phyloP scores from a whole-genome alignment of 306 rosid genomes.

The Cicer arietinum region DNA sequence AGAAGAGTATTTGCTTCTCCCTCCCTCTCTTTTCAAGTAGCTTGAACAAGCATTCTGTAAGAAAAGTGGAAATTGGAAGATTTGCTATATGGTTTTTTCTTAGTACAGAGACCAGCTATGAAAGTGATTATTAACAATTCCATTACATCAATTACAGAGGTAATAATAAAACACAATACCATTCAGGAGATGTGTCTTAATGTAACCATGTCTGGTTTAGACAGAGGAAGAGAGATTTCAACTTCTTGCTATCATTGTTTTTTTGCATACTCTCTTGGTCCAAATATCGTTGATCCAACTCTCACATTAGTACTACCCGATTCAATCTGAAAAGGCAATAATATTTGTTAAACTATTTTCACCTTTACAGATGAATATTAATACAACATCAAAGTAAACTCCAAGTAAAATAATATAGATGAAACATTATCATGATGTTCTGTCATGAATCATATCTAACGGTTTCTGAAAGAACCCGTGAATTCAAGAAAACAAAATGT shows the following conservation, averaged over 20 bases:
- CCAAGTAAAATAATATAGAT: background rate
- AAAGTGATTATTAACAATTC: slow-evolving; percentile 17
- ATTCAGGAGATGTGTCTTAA: slow-evolving; percentile 7
- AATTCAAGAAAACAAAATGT: no score
- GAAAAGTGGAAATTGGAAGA: slow-evolving; percentile 29
- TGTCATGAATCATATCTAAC: slow-evolving; percentile 7
- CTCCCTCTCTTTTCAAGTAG: background rate
- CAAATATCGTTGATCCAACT: slow-evolving; percentile 90
- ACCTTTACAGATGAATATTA: background rate
- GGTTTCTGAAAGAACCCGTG: background rate
- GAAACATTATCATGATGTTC: background rate
- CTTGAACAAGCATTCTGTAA: slow-evolving; percentile 8
- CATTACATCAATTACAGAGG: slow-evolving; percentile 30
- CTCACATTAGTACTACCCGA: slow-evolving; percentile 93
- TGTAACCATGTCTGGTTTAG: background rate
- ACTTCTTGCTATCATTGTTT: slow-evolving; percentile 48
- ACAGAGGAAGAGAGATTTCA: slow-evolving; percentile 16
- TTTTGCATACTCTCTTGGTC: slow-evolving; percentile 89
- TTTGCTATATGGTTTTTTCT: slow-evolving; percentile 23
- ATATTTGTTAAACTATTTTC: slow-evolving; percentile 17
- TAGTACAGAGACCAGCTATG: slow-evolving; percentile 10
- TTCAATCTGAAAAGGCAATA: slow-evolving; percentile 71
- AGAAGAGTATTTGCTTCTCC: slow-evolving; percentile 4
- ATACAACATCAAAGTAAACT: background rate
- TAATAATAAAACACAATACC: slow-evolving; percentile 31